Conservation (phyloP, 768 basidiomycete genomes). For the Naganishia randhawae region DNA sequence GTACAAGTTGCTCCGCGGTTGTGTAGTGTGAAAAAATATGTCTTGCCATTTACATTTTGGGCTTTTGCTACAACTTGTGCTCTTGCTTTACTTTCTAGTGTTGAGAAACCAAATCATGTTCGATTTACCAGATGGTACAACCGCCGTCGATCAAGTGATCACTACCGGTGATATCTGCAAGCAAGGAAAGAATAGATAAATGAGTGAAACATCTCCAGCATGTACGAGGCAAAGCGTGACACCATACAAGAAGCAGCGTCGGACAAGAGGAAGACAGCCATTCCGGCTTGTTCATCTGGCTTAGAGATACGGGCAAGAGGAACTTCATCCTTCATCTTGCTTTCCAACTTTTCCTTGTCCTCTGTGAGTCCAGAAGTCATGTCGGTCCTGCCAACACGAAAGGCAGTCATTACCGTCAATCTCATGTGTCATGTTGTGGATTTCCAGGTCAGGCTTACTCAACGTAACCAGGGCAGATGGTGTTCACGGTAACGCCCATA, state of each 20-base stretch:
- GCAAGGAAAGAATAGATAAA: not conserved
- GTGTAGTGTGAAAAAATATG: too few species aligned
- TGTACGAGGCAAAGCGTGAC: not conserved
- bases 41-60: not conserved
- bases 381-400: constrained; percentile 34
- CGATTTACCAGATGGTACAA: constrained; percentile 33
- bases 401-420: too few species aligned
- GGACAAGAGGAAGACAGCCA: constrained; percentile 41
- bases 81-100: not conserved
- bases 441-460: constrained; percentile 28
- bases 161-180: constrained; percentile 40
- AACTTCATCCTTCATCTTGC: constrained; percentile 26
- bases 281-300: constrained; percentile 43
- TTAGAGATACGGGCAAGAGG: constrained; percentile 35
- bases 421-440: not conserved
- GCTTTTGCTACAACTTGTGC: constrained; percentile 19
- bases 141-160: constrained; percentile 43
- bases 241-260: constrained; percentile 43
- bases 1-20: too few species aligned
- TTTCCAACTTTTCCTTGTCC: constrained; percentile 30
- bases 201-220: not conserved
- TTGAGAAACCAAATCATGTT: not conserved
- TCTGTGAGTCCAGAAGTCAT: constrained; percentile 39
- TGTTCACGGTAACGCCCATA: constrained; percentile 38
- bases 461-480: constrained; percentile 38